Evolutionary conservation across 1,139 yeast species (phyloP), one percentile per base, ranked within the genome.

Genomic region (Pichia sp.): DNA sequence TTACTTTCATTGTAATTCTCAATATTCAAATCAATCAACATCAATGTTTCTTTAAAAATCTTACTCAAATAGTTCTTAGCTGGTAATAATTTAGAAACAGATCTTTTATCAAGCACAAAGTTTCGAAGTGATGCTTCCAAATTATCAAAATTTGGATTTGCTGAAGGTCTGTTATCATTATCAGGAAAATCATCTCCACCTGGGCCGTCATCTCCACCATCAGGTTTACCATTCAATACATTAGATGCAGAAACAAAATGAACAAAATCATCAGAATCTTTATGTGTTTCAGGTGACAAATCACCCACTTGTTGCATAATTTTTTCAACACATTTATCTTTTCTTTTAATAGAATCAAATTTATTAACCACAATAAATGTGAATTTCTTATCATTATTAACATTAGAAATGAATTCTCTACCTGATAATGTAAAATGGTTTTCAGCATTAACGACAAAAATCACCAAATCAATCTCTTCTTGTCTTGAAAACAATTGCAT

Each of bases 391-490:
- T 93, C 99, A 41, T 81, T 80, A 1, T 96, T 91, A 2, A 96
- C 95, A 31, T 87, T 78, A 5, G 91, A 72, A 42, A 93, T 86
- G 55, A 93, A 93, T 56, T 93, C 98, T 54, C 87, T 84, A 1
- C 97, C 97, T 0, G 95, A 85, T 40, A 87, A 68, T 0, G 99
- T 93, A 56, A 93, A 84, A 60, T 91, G 97, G 55, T 93, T 93
- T 57, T 89, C 97, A 0, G 98, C 95, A 59, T 84, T 85, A 5
- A 93, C 96, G 5, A 93, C 98, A 66, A 93, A 93, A 0, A 93
- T 91, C 8, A 93, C 96, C 53, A 93, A 70, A 60, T 93, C 99
- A 51, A 93, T 93, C 58, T 93, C 98, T 57, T 93, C 98, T 63
- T 93, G 98, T 48, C 97, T 76, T 4, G 96, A 83, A 61, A 89